Conservation (phyloP, 176 grass and related monocot species). For the Cenchrus fungigraminus region DNA sequence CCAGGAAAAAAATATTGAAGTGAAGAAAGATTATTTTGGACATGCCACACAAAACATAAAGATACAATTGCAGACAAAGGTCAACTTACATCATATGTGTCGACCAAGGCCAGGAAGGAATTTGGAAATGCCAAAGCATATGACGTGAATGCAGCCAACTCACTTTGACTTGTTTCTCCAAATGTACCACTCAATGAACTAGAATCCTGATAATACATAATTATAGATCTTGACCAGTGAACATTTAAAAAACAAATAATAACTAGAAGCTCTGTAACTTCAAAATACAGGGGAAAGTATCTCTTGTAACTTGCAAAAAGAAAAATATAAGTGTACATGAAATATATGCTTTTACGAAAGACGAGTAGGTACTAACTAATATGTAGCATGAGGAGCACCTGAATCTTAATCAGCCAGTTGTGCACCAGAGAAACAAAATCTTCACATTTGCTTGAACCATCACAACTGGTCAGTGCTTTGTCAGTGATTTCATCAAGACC, state of each 20-base stretch:
- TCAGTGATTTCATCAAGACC: conserved; percentile 76
- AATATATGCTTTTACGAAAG: not conserved
- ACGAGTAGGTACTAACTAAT: not conserved
- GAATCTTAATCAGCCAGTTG: conserved; percentile 73
- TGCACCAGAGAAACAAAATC: conserved; percentile 76
- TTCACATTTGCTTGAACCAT: conserved; percentile 73
- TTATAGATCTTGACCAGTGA: conserved; percentile 9
- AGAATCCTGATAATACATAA: conserved; percentile 54
- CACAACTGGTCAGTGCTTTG: conserved; percentile 62
- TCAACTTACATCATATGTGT: conserved; percentile 93
- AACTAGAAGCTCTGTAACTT: conserved; percentile 26
- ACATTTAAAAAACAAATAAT: conserved; percentile 14
- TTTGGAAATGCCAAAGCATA: conserved; percentile 98
- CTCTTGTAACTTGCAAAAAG: not conserved
- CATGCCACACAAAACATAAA: conserved; percentile 31
- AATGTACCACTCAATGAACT: conserved; percentile 68
- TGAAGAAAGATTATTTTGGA: conserved; percentile 11
- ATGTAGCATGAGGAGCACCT: conserved; percentile 45
- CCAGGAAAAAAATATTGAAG: not conserved
- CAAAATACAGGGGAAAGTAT: not conserved
- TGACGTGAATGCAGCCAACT: conserved; percentile 94
- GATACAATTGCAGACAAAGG: conserved; percentile 15
- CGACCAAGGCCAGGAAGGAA: conserved; percentile 87
- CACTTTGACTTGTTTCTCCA: conserved; percentile 92
- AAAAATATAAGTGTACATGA: not conserved